Evolutionary conservation across 2,329 filamentous ascomycete genomes (phyloP).

Genomic region (Penicillium sp.): DNA sequence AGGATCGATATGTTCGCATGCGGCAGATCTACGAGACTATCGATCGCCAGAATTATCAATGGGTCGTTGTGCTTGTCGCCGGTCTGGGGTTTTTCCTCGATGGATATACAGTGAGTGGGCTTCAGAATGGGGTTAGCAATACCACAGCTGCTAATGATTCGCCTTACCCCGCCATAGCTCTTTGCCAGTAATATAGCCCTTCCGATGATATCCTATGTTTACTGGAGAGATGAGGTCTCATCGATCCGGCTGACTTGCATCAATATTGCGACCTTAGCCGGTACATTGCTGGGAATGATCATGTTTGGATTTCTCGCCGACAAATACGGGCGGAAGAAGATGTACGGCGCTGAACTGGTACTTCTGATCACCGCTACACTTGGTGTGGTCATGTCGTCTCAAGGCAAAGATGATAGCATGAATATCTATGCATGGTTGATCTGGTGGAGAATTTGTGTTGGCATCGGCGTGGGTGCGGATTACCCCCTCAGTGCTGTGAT

Average conservation of each 20-base stretch:
- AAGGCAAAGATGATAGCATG: slow-evolving; percentile 45
- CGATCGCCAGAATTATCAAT: slow-evolving; percentile 44
- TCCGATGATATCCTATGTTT: slow-evolving; percentile 49
- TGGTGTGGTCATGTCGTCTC: slow-evolving; percentile 47
- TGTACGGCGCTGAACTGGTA: slow-evolving; percentile 52
- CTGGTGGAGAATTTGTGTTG: slow-evolving; percentile 50
- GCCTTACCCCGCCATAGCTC: slow-evolving; percentile 27
- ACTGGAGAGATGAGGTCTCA: slow-evolving; percentile 43
- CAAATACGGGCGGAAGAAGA: slow-evolving; percentile 48
- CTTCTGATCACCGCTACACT: slow-evolving; percentile 48
- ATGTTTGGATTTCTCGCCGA: slow-evolving; percentile 50
- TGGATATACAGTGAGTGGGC: slow-evolving; percentile 39
- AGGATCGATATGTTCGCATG: slow-evolving; percentile 45
- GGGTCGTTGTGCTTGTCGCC: slow-evolving; percentile 47
- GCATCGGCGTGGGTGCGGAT: slow-evolving; percentile 63
- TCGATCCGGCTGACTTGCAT: slow-evolving; percentile 40
- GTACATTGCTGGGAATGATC: slow-evolving; percentile 49
- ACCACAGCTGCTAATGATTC: not conserved
- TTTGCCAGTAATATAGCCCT: slow-evolving; percentile 53
- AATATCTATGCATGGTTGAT: slow-evolving; percentile 46
- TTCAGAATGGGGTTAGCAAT: not conserved
- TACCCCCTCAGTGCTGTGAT: slow-evolving; percentile 68
- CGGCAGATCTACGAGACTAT: slow-evolving; percentile 47
- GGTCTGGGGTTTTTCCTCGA: slow-evolving; percentile 53
- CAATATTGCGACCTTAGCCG: slow-evolving; percentile 47